Percentiles rank a stretch among this genome's conserved stretches.
These are phyloP conservation scores for Didymella glomerata DNA, from an alignment of 2,329 filamentous ascomycete genomes.

Conservation along the genomic window DNA sequence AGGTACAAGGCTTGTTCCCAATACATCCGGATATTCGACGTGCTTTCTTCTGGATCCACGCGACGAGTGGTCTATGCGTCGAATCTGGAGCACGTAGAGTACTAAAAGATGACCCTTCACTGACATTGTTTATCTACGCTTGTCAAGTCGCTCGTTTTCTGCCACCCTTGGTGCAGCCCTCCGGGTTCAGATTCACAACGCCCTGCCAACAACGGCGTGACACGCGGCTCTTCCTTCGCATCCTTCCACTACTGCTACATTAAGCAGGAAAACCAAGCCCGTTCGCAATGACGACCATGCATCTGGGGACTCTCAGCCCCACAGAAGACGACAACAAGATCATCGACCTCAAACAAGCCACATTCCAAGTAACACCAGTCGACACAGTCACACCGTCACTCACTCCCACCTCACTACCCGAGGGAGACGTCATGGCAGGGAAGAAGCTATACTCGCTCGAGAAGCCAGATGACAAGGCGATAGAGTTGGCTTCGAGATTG, in stretches of 20 bases:
- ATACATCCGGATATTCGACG: slow-evolving; percentile 51
- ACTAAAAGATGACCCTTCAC: slow-evolving; percentile 52
- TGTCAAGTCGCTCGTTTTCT: slow-evolving; percentile 27
- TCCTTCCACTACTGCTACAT: slow-evolving; percentile 27
- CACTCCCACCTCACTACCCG: slow-evolving; percentile 38
- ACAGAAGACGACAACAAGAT: slow-evolving; percentile 35
- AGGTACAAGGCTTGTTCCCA: slow-evolving; percentile 49
- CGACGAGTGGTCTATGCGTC: slow-evolving; percentile 40
- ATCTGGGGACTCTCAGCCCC: slow-evolving; percentile 41
- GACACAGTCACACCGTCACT: slow-evolving; percentile 37
- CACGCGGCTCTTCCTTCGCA: slow-evolving; percentile 39
- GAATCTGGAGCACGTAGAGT: slow-evolving; percentile 40
- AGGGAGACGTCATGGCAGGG: slow-evolving; percentile 42
- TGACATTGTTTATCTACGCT: slow-evolving; percentile 29
- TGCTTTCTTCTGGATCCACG: slow-evolving; percentile 36
- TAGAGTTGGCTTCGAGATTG: slow-evolving; percentile 47
- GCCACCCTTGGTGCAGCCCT: slow-evolving; percentile 14
- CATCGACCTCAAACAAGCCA: slow-evolving; percentile 46
- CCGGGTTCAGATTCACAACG: slow-evolving; percentile 6
- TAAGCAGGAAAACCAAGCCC: slow-evolving; percentile 29
- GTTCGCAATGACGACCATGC: slow-evolving; percentile 45
- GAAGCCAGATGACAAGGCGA: slow-evolving; percentile 46
- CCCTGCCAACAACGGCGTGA: slow-evolving; percentile 33
- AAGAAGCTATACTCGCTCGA: slow-evolving; percentile 46
- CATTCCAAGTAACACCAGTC: slow-evolving; percentile 43